A percentile compares a stretch with the other conserved stretches of the same genome.
These are phyloP conservation scores for Boletus huronensis DNA, from an alignment of 768 basidiomycete genomes.

Conservation along the genomic window DNA sequence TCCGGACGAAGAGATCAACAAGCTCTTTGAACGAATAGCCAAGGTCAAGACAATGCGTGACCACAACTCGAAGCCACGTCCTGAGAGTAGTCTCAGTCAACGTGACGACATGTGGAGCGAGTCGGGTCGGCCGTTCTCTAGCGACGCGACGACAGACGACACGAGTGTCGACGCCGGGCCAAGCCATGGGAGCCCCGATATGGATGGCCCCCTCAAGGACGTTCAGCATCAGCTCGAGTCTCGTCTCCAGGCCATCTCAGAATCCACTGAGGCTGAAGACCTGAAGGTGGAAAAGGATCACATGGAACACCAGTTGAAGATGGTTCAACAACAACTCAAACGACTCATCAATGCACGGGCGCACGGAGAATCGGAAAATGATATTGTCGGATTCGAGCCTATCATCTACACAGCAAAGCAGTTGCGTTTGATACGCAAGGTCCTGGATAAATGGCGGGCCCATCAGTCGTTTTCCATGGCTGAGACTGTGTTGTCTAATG, in stretches of 20 bases:
- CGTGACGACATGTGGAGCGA: constrained; percentile 90
- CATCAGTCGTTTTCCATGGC: constrained; percentile 91
- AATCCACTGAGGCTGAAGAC: constrained; percentile 78
- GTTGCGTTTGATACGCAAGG: constrained; percentile 76
- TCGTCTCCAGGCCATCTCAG: constrained; percentile 56
- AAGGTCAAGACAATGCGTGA: constrained; percentile 87
- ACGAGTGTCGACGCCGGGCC: constrained; percentile 73
- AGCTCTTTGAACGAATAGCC: constrained; percentile 90
- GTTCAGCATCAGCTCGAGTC: constrained; percentile 75
- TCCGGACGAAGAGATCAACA: constrained; percentile 92
- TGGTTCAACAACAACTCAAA: constrained; percentile 80
- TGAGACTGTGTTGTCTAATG: constrained; percentile 79
- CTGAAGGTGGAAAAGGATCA: constrained; percentile 88
- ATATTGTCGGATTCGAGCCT: constrained; percentile 67
- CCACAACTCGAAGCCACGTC: constrained; percentile 73
- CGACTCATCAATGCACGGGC: constrained; percentile 73
- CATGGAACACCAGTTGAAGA: constrained; percentile 83
- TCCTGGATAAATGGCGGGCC: constrained; percentile 80
- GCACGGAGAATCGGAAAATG: constrained; percentile 69
- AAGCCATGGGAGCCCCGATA: constrained; percentile 60
- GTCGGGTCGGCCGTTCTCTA: constrained; percentile 72
- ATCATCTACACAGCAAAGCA: constrained; percentile 81
- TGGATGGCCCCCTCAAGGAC: constrained; percentile 62
- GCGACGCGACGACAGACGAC: constrained; percentile 81
- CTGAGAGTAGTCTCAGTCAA: constrained; percentile 86